Evolutionary conservation across 2,329 filamentous ascomycete species (phyloP).

Genomic region (Claviceps arundinis): DNA sequence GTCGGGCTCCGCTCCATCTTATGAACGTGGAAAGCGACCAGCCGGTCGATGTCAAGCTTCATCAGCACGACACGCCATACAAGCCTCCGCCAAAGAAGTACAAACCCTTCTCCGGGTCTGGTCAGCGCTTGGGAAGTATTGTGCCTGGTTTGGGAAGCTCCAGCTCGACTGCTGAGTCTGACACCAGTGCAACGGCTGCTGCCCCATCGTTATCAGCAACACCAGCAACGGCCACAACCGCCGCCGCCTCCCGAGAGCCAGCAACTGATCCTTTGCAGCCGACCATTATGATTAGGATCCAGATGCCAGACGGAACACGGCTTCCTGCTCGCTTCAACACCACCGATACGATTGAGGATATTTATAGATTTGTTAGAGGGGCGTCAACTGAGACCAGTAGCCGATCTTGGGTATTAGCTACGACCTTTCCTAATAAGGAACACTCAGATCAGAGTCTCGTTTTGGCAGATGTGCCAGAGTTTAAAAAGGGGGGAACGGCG

Average conservation of each 20-base stretch:
- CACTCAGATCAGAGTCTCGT: conserved; percentile 52
- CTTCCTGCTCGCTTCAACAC: conserved; percentile 74
- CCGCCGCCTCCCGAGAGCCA: conserved; percentile 15
- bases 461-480: conserved; percentile 48
- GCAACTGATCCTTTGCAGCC: conserved; percentile 52
- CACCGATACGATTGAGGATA: conserved; percentile 61
- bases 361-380: conserved; percentile 62
- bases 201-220: conserved; percentile 23
- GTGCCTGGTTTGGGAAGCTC: conserved; percentile 44
- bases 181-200: conserved; percentile 12
- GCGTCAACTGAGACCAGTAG: conserved; percentile 42
- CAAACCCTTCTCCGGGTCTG: conserved; percentile 59
- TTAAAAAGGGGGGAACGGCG: conserved; percentile 52
- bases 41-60: conserved; percentile 65
- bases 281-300: conserved; percentile 58
- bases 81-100: conserved; percentile 60
- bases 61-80: conserved; percentile 61
- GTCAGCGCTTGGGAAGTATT: conserved; percentile 63
- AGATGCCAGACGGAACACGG: conserved; percentile 64
- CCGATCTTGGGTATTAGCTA: conserved; percentile 62
- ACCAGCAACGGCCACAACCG: conserved; percentile 18
- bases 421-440: conserved; percentile 74
- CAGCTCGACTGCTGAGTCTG: conserved; percentile 15
- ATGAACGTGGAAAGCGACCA: conserved; percentile 66
- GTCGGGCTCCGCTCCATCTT: conserved; percentile 62